Conservation (phyloP, 2,329 filamentous ascomycete genomes). For the Emergomyces orientalis region DNA sequence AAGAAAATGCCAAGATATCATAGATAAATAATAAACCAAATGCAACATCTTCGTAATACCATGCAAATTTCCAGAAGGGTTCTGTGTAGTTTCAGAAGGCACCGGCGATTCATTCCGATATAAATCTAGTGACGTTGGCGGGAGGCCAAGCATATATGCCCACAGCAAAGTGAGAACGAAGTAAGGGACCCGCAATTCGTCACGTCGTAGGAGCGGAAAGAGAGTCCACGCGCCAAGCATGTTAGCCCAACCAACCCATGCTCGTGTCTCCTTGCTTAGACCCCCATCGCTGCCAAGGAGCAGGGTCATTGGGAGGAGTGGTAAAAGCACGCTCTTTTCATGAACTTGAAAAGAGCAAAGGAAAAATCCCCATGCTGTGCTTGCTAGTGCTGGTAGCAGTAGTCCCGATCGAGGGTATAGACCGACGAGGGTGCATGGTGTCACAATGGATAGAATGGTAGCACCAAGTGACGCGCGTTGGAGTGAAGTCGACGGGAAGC, state of each 20-base stretch:
- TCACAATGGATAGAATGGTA: slow-evolving; percentile 66
- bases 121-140: slow-evolving; percentile 61
- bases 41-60: slow-evolving; percentile 63
- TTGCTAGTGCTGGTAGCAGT: slow-evolving; percentile 69
- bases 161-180: slow-evolving; percentile 75
- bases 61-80: slow-evolving; percentile 38
- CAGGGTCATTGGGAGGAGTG: slow-evolving; percentile 85
- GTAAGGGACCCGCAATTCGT: slow-evolving; percentile 77
- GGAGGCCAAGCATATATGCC: slow-evolving; percentile 82
- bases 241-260: slow-evolving; percentile 96
- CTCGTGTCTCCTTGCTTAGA: slow-evolving; percentile 62
- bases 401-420: slow-evolving; percentile 66
- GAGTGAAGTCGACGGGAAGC: slow-evolving; percentile 61
- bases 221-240: slow-evolving; percentile 84
- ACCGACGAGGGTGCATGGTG: slow-evolving; percentile 72
- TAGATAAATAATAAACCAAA: slow-evolving; percentile 62
- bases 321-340: slow-evolving; percentile 91
- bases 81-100: slow-evolving; percentile 25
- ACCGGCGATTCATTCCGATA: slow-evolving; percentile 47
- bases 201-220: slow-evolving; percentile 79
- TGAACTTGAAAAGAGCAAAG: slow-evolving; percentile 97
- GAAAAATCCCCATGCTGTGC: slow-evolving; percentile 93
- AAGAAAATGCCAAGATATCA: slow-evolving; percentile 71
- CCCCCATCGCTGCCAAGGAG: slow-evolving; percentile 71
- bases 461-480: slow-evolving; percentile 65